Evolutionary conservation across 495 filamentous ascomycete species (phyloP), one percentile per base, ranked within the genome.

Genomic region (Trichoderma virens): DNA sequence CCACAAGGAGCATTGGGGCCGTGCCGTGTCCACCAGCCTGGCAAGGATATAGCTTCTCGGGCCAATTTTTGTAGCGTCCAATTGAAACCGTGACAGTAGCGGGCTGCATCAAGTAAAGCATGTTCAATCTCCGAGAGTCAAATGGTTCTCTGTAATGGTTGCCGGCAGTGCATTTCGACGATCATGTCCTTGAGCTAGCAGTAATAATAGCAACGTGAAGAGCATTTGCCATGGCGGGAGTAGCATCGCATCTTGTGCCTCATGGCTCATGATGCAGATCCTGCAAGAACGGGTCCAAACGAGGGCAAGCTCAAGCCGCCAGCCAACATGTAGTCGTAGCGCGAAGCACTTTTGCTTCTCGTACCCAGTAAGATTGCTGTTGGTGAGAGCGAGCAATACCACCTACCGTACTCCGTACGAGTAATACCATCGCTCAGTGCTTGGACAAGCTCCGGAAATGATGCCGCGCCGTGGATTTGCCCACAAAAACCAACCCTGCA

Each of bases 91-190:
- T 27, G 8, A 54, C 6, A 54, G 8, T 11, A 35, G 47, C 47
- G 23, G 51, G 2, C 27, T 56, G 51, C 51, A 56, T 30, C 51
- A 56, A 56, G 51, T 56, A 56, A 11, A 56, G 27, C 51, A 56
- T n/a, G 13, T 56, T 56, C 51, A 56, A 56, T 56, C 51, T 56
- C 51, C 51, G 51, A 56, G 51, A 4, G 8, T 27, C n/a, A n/a
- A n/a, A n/a, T n/a, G n/a, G 41, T 18, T 3, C 39, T 11, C 6
- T 18, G 43, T 47, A 47, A 18, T 47, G 43, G 43, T 47, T 47
- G 43, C 43, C 43, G 43, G 43, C 43, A 47, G 43, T 47, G 43
- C 43, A 47, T 47, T 20, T 25, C 43, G 43, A n/a, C n/a, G 43
- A 47, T n/a, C 41, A 41, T 16, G 18, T 18, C 43, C n/a, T 20